Evolutionary conservation across 2,329 filamentous ascomycete species (phyloP).

Genomic region (Aspergillus fumigatiaffinis): DNA sequence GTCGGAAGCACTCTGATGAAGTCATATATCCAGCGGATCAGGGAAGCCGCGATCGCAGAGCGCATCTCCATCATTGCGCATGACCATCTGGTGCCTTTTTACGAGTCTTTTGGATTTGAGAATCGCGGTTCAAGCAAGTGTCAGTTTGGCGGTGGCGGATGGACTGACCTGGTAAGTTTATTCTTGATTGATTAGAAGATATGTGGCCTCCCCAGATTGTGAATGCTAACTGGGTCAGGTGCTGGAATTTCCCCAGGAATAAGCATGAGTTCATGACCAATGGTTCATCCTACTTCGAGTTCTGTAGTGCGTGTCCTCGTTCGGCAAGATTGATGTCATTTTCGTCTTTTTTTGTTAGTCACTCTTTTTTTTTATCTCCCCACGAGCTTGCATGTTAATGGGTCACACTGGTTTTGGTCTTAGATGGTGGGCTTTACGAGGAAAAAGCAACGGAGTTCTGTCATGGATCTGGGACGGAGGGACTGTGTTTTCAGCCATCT

Average conservation of each 20-base stretch:
- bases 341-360: conserved; percentile 1
- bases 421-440: conserved; percentile 15
- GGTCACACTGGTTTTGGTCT: conserved; percentile 15
- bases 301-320: conserved; percentile 4
- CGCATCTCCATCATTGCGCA: conserved; percentile 73
- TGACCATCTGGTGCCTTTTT: conserved; percentile 69
- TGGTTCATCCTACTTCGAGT: not conserved
- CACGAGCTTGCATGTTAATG: conserved; percentile 13
- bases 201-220: not conserved
- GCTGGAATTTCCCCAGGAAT: conserved; percentile 25
- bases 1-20: conserved; percentile 71
- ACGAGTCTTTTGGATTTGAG: conserved; percentile 70
- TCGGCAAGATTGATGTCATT: conserved; percentile 2
- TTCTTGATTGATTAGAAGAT: not conserved
- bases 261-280: conserved; percentile 1
- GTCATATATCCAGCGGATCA: conserved; percentile 73
- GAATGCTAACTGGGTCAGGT: conserved; percentile 20
- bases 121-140: conserved; percentile 65
- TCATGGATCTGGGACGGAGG: conserved; percentile 19
- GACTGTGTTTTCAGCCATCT: conserved; percentile 13
- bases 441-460: conserved; percentile 35
- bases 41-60: conserved; percentile 64
- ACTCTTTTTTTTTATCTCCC: conserved; percentile 4
- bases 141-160: conserved; percentile 72
- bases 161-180: conserved; percentile 70